Evolutionary conservation across 2,329 filamentous ascomycete species (phyloP), one percentile per base, ranked within the genome.

Genomic region (Fusarium dlaminii): DNA sequence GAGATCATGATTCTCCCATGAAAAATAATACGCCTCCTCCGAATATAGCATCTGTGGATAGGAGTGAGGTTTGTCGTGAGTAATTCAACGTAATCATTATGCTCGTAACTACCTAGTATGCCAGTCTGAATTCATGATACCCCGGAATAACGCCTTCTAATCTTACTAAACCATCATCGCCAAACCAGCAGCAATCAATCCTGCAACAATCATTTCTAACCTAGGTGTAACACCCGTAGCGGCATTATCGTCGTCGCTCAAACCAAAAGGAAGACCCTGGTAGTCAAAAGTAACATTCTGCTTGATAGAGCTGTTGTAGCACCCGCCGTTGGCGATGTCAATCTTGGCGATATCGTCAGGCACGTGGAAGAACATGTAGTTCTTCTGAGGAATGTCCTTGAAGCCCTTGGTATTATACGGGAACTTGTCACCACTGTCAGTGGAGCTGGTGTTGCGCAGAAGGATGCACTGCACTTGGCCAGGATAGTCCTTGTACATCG

Each of bases 321-420:
- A 95, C 66, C 92, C 86, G 3, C 92, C 93, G 49, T 88, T 89
- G 6, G 84, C 86, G 67, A 95, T 90, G 76, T 95, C 92, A 68
- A 94, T 81, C 7, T 87, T 86, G 12, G 77, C 86, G 42, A 95
- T 81, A 75, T 95, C 93, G 80, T 94, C 90, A 3, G 93, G 88
- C 24, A 91, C 87, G 22, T 87, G 84, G 86, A 96, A 95, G 83
- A 96, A 95, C 93, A 95, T 95, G 83, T 94, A 95, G 73, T 85
- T 88, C 37, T 85, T 85, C 80, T 91, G 89, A 57, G 92, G 88
- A 48, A 95, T 79, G 6, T 84, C 87, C 82, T 93, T 84, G 83
- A 95, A 95, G 1, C 90, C 91, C 29, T 85, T 85, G 0, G 93
- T 95, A 77, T 95, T 88, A 81, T 95, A 95, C 0, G 93, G 93